These are phyloP conservation scores for Trichoderma sp. DNA, from an alignment of 2,329 filamentous ascomycete genomes.

Conservation along the genomic window DNA sequence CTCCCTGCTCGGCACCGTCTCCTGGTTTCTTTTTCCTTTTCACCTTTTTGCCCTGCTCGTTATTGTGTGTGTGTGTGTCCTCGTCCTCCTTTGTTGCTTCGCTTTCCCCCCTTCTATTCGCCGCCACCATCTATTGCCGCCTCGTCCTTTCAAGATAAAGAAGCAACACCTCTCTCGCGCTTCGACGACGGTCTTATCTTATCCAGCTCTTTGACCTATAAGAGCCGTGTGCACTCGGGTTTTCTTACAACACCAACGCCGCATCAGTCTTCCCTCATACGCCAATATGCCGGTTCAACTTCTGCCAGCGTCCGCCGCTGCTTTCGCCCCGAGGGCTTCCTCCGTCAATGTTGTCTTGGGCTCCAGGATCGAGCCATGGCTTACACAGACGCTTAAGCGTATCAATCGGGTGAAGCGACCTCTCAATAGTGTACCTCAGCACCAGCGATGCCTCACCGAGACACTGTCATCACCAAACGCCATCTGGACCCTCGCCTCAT, in stretches of 20 bases:
- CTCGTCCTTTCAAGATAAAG: background rate
- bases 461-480: slow-evolving; percentile 84
- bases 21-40: slow-evolving; percentile 43
- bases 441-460: slow-evolving; percentile 92
- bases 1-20: slow-evolving; percentile 51
- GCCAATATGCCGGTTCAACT: slow-evolving; percentile 80
- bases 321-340: slow-evolving; percentile 86
- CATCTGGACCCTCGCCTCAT: slow-evolving; percentile 89
- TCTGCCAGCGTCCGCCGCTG: slow-evolving; percentile 90
- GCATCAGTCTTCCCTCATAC: background rate
- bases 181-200: background rate
- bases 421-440: slow-evolving; percentile 93
- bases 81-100: slow-evolving; percentile 6
- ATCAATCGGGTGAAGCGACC: slow-evolving; percentile 96
- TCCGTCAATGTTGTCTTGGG: slow-evolving; percentile 93
- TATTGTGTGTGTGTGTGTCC: slow-evolving; percentile 3
- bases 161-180: background rate
- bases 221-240: background rate
- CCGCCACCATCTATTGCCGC: background rate
- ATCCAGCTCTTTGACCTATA: background rate
- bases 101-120: slow-evolving; percentile 4
- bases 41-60: slow-evolving; percentile 32
- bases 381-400: slow-evolving; percentile 93
- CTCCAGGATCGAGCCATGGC: slow-evolving; percentile 91
- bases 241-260: background rate